Evolutionary conservation across 768 basidiomycete species (phyloP).

Genomic region (Rhodotorula toruloides): DNA sequence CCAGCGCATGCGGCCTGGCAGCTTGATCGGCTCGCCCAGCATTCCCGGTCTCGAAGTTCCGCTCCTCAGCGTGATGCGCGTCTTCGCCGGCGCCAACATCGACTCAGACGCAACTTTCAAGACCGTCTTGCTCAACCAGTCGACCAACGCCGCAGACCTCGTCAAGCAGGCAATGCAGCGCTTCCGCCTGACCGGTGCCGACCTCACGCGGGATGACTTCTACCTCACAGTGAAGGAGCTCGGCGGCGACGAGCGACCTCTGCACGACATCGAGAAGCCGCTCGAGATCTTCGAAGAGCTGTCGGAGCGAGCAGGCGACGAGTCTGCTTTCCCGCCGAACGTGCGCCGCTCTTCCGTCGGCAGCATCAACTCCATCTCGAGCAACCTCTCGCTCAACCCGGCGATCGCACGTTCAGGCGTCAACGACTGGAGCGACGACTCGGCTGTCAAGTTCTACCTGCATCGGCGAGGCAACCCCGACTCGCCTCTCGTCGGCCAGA

Average conservation of each 20-base stretch:
- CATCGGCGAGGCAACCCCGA: slow-evolving; percentile 55
- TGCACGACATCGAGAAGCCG: slow-evolving; percentile 65
- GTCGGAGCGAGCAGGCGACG: slow-evolving; percentile 59
- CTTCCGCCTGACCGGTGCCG: slow-evolving; percentile 59
- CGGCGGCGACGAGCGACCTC: slow-evolving; percentile 69
- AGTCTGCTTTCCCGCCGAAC: slow-evolving; percentile 52
- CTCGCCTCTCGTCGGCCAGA: neutral
- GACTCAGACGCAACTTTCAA: slow-evolving; percentile 97
- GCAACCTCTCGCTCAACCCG: slow-evolving; percentile 71
- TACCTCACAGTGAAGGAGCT: slow-evolving; percentile 90
- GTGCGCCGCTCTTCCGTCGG: slow-evolving; percentile 90
- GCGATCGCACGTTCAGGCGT: slow-evolving; percentile 89
- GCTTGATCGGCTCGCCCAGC: slow-evolving; percentile 42
- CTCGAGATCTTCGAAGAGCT: slow-evolving; percentile 83
- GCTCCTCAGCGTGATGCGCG: slow-evolving; percentile 85
- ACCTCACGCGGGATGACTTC: slow-evolving; percentile 56
- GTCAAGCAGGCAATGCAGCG: slow-evolving; percentile 89
- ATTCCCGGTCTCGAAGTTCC: slow-evolving; percentile 58
- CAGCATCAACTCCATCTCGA: slow-evolving; percentile 86
- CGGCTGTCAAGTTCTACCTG: slow-evolving; percentile 91
- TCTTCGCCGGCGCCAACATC: slow-evolving; percentile 86
- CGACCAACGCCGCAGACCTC: slow-evolving; percentile 76
- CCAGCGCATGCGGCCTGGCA: slow-evolving; percentile 40
- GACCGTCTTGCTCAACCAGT: slow-evolving; percentile 84
- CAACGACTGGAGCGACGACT: slow-evolving; percentile 98